Evolutionary conservation across 2,329 filamentous ascomycete genomes (phyloP), one percentile per base, ranked within the genome.

Genomic region (Pseudogymnoascus sp.): DNA sequence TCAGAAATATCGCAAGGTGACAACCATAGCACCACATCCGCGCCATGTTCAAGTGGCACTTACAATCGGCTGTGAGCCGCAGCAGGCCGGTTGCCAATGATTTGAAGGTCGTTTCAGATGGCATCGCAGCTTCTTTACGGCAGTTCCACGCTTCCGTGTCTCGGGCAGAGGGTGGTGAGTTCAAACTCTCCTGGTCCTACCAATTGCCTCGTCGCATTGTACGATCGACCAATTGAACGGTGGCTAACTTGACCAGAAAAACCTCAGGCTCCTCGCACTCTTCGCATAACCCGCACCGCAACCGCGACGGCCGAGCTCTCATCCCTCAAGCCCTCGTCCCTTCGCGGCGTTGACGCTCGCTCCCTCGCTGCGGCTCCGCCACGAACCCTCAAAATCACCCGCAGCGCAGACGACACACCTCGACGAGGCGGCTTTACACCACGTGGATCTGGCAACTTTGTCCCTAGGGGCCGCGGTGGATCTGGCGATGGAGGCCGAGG

Each of bases 1-100:
- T 56, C 50, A 56, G 59, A 42, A 61, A 61, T 61, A 38, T 40
- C 33, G 40, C 59, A 61, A 40, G 59, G 38, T 61, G 59, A 42
- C 59, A 37, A 61, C 24, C 19, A 42, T 19, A 61, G 38, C 53
- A 61, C 61, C 60, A 67, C 38, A 61, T 65, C 65, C 72, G 59
- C 56, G 33, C 53, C 59, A 74, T 74, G 73, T 73, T 70, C 61
- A 74, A 72, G 69, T 72, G 73, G 71, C 73, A 74, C 68, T 66
- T 70, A 33, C 66, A 72, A 56, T 71, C 72, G 24, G 68, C 71
- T 38, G 65, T 73, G 68, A 69, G 71, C 40, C 69, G 70, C 26
- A 66, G 67, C 0, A 68, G 72, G 64, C 72, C 72, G 63, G 33
- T 66, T 10, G 63, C 65, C 16, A 64, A 65, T 67, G 72, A 73